A percentile compares a stretch with the other conserved stretches of the same genome.
Conservation (phyloP, 225 moss, liverwort and hornwort species). For the Asterella californica region DNA sequence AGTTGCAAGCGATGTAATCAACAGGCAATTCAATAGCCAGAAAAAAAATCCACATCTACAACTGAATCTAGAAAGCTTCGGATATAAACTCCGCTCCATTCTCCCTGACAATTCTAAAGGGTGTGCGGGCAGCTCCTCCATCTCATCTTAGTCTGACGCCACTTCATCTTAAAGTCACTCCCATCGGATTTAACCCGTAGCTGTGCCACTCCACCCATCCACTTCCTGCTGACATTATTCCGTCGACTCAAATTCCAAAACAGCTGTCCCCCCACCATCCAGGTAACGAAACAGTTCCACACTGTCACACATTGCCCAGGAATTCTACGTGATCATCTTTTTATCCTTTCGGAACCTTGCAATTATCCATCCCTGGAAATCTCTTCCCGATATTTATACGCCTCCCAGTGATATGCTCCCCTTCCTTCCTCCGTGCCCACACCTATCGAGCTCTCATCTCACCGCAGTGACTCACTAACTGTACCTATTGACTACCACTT, state of each 20-base stretch:
- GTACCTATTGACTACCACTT: neutral
- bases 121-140: neutral
- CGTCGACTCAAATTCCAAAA: slow-evolving; percentile 8
- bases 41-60: slow-evolving; percentile 5
- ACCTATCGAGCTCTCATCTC: neutral
- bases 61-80: neutral
- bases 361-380: neutral
- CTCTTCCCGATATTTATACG: neutral
- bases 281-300: neutral
- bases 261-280: neutral
- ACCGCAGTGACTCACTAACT: neutral
- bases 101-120: slow-evolving; percentile 17
- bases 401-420: neutral
- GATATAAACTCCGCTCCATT: slow-evolving; percentile 15
- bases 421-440: neutral
- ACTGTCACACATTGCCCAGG: neutral
- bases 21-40: slow-evolving; percentile 11
- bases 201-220: neutral
- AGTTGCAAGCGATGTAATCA: slow-evolving; percentile 17
- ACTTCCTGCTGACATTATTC: neutral
- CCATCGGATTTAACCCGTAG: neutral
- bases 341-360: neutral
- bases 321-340: neutral
- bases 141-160: slow-evolving; percentile 8
- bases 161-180: slow-evolving; percentile 12